Evolutionary conservation across 805 yeast species (phyloP).

Genomic region (Pichia ethanolica): DNA sequence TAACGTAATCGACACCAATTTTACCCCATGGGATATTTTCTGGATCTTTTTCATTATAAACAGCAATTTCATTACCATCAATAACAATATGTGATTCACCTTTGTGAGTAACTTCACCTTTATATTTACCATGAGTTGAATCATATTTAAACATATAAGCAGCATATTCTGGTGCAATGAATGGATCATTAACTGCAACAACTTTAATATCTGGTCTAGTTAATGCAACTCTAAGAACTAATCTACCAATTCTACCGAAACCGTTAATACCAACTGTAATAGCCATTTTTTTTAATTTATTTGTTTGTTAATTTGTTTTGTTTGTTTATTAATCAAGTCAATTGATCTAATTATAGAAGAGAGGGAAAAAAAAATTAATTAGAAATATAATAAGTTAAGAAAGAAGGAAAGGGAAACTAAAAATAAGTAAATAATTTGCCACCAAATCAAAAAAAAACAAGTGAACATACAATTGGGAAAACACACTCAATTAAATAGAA

Average conservation of each 20-base stretch:
- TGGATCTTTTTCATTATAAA: constrained; percentile 81
- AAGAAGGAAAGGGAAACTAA: not conserved
- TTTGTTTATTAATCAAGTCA: constrained; percentile 31
- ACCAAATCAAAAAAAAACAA: too few relatives aligned
- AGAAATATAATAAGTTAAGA: not conserved
- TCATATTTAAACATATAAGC: constrained; percentile 95
- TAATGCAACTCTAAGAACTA: constrained; percentile 78
- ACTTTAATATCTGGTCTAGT: constrained; percentile 67
- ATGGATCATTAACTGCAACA: constrained; percentile 88
- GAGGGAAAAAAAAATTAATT: not conserved
- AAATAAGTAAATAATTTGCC: too few relatives aligned
- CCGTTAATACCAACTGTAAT: constrained; percentile 86
- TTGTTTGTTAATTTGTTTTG: not conserved
- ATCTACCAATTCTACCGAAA: constrained; percentile 91
- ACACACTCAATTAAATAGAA: not conserved
- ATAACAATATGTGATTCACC: constrained; percentile 51
- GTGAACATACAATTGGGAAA: not conserved
- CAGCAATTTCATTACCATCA: constrained; percentile 58
- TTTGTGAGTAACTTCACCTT: constrained; percentile 59
- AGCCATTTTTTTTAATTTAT: constrained; percentile 31
- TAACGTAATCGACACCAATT: constrained; percentile 74
- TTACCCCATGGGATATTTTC: constrained; percentile 82
- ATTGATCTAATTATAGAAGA: not conserved
- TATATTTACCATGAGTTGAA: constrained; percentile 83
- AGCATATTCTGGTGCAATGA: constrained; percentile 84